Evolutionary conservation across 345 rosid species (phyloP), one percentile per base, ranked within the genome.

Genomic region (Physaria fendleri): DNA sequence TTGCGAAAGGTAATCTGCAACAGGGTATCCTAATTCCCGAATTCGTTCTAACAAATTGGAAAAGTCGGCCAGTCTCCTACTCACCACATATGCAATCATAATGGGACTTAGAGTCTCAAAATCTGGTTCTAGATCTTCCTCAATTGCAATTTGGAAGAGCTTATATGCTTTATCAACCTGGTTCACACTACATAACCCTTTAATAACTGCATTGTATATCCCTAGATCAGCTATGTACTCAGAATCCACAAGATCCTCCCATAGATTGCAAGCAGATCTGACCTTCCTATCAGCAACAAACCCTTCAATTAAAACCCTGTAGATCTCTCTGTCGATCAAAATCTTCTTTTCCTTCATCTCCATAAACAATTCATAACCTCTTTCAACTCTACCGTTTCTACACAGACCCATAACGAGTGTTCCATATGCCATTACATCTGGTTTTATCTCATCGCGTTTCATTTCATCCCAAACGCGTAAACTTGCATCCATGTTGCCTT

Each of bases 381-480:
- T 76, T 22, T 69, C 81, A 39, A 76, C 84, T 61, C 79, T 75
- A 33, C 82, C 70, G 18, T 83, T 93, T 61, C 72, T 78, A 20
- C 90, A 81, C 80, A 91, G 57, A 13, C 92, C 98, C 1, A 32
- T 47, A 66, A 88, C 66, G 65, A 88, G 59, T 0, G 95, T 91
- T 17, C 69, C 82, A 67, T 91, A 88, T 0, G 90, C 93, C 88
- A 88, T 82, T 34, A 81, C 95, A 79, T 91, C 98, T 3, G 90
- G 90, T 66, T 75, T 80, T 5, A 84, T 81, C 42, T 76, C 66
- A 64, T 91, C 98, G 4, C 49, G 59, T 59, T 15, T 78, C 96
- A 85, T 85, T 45, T 92, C 97, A 53, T 83, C 83, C 98, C 98
- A 92, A 45, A 92, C 86, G 62, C 39, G 64, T 75, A 83, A 66